Conservation (phyloP, 257 asterid genomes). For the Euphrasia confusa region DNA sequence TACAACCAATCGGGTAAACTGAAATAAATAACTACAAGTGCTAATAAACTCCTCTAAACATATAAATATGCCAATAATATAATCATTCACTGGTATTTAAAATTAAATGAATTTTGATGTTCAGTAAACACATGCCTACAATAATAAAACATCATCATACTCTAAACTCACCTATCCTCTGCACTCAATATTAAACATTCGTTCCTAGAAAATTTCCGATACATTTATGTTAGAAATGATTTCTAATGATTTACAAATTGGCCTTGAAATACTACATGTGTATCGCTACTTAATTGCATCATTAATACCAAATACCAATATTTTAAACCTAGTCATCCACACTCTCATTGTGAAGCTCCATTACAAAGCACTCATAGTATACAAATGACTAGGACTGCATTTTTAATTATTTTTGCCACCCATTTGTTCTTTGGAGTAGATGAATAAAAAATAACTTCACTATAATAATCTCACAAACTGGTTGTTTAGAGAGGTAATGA, state of each 20-base stretch:
- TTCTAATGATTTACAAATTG: too few species aligned
- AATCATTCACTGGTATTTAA: neutral
- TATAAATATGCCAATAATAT: constrained; percentile 11
- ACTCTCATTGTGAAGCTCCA: too few species aligned
- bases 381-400: too few species aligned
- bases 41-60: constrained; percentile 10
- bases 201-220: neutral
- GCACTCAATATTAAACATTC: neutral
- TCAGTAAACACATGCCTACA: neutral
- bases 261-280: too few species aligned
- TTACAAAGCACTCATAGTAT: too few species aligned
- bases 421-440: neutral
- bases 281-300: too few species aligned
- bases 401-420: too few species aligned
- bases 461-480: constrained; percentile 1
- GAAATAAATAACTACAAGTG: constrained; percentile 9
- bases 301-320: too few species aligned
- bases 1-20: constrained; percentile 28
- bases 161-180: neutral
- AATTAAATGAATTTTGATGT: neutral
- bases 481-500: constrained; percentile 16
- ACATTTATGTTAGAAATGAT: too few species aligned
- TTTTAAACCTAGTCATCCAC: too few species aligned
- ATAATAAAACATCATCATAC: neutral
- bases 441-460: constrained; percentile 16